A percentile compares a stretch with the other conserved stretches of the same genome.
These are phyloP conservation scores for Vitis hybrid DNA, from an alignment of 177 flowering plant genomes.

Conservation along the genomic window DNA sequence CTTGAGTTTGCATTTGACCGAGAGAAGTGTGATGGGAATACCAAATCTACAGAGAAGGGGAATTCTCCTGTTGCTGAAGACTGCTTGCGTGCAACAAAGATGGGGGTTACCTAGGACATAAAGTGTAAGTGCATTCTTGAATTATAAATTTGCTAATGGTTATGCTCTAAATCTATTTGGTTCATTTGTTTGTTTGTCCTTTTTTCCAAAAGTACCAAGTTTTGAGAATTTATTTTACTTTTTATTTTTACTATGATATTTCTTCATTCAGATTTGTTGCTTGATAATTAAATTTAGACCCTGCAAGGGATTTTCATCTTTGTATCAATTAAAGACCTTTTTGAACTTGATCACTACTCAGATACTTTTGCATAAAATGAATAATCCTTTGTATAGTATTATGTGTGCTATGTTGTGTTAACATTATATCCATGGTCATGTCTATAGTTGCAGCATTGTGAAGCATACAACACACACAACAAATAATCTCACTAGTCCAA, in stretches of 20 bases:
- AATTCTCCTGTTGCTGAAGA: slow-evolving; percentile 29
- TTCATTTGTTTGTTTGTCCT: neutral
- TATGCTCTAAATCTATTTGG: neutral
- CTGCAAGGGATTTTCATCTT: no score
- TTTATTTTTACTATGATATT: neutral
- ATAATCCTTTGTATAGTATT: no score
- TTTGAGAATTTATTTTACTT: neutral
- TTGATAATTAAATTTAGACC: no score
- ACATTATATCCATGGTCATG: no score
- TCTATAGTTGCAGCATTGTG: no score
- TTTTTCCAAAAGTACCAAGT: neutral
- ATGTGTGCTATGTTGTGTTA: no score
- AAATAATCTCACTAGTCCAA: no score
- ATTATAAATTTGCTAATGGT: neutral
- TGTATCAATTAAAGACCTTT: no score
- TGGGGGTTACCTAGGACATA: slow-evolving; percentile 31
- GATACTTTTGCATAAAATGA: no score
- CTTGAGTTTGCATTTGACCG: slow-evolving; percentile 58
- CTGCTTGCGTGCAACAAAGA: slow-evolving; percentile 26
- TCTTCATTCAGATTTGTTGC: neutral
- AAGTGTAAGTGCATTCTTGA: slow-evolving; percentile 29
- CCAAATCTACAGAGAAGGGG: slow-evolving; percentile 29
- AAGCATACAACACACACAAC: no score
- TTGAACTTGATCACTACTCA: no score
- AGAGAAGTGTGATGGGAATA: slow-evolving; percentile 28